A percentile compares a stretch with the other conserved stretches of the same genome.
Evolutionary conservation across 768 basidiomycete species (phyloP).

Genomic region (Russula earlei): DNA sequence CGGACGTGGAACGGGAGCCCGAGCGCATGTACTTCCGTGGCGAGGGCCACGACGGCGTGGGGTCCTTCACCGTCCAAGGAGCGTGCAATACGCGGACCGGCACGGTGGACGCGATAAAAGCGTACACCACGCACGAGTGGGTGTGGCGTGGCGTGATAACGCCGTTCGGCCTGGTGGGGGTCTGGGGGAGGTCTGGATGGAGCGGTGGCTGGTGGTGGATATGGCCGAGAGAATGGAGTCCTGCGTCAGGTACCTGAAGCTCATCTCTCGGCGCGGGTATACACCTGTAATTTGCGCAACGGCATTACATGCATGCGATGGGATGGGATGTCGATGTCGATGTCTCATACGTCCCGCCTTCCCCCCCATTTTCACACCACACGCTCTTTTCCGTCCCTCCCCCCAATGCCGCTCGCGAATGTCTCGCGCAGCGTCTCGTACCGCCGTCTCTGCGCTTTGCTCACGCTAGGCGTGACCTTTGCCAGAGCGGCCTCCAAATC

Average conservation of each 20-base stretch:
- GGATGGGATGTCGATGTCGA: too few species aligned
- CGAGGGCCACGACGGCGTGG: not conserved
- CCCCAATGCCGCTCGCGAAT: constrained; percentile 70
- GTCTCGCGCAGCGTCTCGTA: constrained; percentile 76
- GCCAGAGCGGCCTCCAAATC: constrained; percentile 71
- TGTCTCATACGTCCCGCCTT: too few species aligned
- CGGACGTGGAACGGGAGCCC: not conserved
- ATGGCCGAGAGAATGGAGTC: constrained; percentile 11
- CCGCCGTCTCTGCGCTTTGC: constrained; percentile 63
- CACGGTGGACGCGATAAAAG: not conserved
- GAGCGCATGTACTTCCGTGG: not conserved
- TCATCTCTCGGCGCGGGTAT: too few species aligned
- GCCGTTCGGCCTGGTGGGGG: constrained; percentile 9
- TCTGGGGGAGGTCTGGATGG: not conserved
- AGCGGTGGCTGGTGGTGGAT: constrained; percentile 2
- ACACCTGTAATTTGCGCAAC: too few species aligned
- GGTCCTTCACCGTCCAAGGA: not conserved
- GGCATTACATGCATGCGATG: too few species aligned
- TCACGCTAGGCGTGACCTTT: constrained; percentile 85
- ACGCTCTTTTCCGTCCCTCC: constrained; percentile 22
- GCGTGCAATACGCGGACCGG: not conserved
- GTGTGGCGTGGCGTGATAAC: not conserved
- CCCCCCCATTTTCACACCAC: too few species aligned
- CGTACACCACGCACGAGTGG: not conserved
- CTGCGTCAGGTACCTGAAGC: not conserved